These are phyloP conservation scores for Amaranthus tricolor DNA, from an alignment of 179 eudicot species.

Conservation along the genomic window DNA sequence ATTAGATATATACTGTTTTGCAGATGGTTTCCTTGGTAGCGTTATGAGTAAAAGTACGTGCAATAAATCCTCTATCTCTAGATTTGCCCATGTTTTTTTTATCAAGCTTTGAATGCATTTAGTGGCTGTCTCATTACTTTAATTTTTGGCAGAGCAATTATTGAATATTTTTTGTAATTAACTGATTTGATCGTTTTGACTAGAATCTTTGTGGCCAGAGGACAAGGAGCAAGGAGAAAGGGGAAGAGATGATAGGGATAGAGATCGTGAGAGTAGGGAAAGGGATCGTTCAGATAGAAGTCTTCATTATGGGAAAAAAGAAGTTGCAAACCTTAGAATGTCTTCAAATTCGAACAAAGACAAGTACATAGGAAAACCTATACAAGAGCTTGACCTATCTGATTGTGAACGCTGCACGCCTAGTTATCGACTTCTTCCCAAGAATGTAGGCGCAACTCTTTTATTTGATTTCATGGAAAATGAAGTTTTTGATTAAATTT, in stretches of 20 bases:
- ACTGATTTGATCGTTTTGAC: constrained; percentile 18
- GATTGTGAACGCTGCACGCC: constrained; percentile 85
- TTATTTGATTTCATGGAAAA: background rate
- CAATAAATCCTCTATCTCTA: background rate
- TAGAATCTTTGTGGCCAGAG: constrained; percentile 65
- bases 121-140: background rate
- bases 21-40: constrained; percentile 88
- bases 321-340: constrained; percentile 38
- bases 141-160: background rate
- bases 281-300: constrained; percentile 34
- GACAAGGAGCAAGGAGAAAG: constrained; percentile 63
- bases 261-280: constrained; percentile 40
- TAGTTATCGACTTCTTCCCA: constrained; percentile 88
- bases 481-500: background rate
- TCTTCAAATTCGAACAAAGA: constrained; percentile 46
- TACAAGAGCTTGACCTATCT: constrained; percentile 89
- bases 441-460: constrained; percentile 49
- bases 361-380: constrained; percentile 79
- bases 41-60: constrained; percentile 78
- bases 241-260: constrained; percentile 42
- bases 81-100: background rate
- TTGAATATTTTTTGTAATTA: constrained; percentile 2
- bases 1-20: constrained; percentile 28
- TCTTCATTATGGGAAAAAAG: constrained; percentile 32
- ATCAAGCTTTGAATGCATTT: background rate